phyloP scores from a whole-genome alignment of 352 stramenopile species.

The Saprolegnia diclina region DNA sequence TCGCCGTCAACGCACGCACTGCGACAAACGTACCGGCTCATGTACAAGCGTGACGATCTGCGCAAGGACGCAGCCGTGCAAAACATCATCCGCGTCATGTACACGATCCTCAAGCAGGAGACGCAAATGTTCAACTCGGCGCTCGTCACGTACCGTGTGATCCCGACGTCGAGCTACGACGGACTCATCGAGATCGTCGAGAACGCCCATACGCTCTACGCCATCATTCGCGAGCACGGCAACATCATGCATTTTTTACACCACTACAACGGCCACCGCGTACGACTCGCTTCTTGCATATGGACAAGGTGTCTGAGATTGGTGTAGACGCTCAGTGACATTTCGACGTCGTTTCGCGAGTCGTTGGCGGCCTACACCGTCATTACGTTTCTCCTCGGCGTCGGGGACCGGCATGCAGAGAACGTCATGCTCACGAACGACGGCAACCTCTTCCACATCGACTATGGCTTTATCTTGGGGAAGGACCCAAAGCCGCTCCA shows the following conservation, averaged over 20 bases:
- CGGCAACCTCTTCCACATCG: conserved; percentile 99
- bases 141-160: conserved; percentile 79
- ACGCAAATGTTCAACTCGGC: conserved; percentile 65
- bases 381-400: conserved; percentile 98
- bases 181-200: conserved; percentile 84
- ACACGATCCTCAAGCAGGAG: conserved; percentile 80
- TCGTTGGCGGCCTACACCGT: conserved; percentile 98
- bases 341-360: conserved; percentile 78
- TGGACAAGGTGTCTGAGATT: background rate
- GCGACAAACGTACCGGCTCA: conserved; percentile 54
- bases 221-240: conserved; percentile 77
- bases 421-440: conserved; percentile 98
- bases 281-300: background rate
- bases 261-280: conserved; percentile 74
- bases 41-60: conserved; percentile 85
- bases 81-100: conserved; percentile 89
- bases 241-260: conserved; percentile 82
- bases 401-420: conserved; percentile 98
- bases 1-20: conserved; percentile 21
- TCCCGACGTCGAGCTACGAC: conserved; percentile 78
- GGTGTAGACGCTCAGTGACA: conserved; percentile 62
- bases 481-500: conserved; percentile 97
- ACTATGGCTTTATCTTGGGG: conserved; percentile 98
- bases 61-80: conserved; percentile 80
- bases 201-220: conserved; percentile 78